A percentile compares a stretch with the other conserved stretches of the same genome.
phyloP scores from a whole-genome alignment of 140 eudicot species.

The Cichorium intybus region DNA sequence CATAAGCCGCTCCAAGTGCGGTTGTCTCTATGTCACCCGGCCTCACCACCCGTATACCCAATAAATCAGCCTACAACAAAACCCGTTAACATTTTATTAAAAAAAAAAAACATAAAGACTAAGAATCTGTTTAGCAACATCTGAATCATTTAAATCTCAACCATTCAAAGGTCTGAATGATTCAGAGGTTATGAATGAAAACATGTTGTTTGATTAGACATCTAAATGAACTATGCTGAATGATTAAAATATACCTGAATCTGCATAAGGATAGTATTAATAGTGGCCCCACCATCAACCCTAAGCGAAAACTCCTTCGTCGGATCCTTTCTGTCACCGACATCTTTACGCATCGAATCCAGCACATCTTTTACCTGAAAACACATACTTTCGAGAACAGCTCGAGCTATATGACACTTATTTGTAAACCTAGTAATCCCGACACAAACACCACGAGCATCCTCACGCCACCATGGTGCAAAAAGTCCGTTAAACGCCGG shows the following conservation, averaged over 20 bases:
- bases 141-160: too few species aligned
- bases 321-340: constrained; percentile 43
- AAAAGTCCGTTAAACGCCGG: constrained; percentile 85
- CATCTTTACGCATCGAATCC: constrained; percentile 87
- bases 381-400: constrained; percentile 88
- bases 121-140: too few species aligned
- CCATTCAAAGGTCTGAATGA: too few species aligned
- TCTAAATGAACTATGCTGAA: too few species aligned
- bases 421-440: constrained; percentile 77
- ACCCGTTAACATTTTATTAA: too few species aligned
- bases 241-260: constrained; percentile 63
- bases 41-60: too few species aligned
- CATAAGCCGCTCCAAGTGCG: too few species aligned
- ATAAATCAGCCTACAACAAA: too few species aligned
- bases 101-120: too few species aligned
- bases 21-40: too few species aligned
- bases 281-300: constrained; percentile 83
- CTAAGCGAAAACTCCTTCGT: constrained; percentile 59
- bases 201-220: too few species aligned
- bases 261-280: constrained; percentile 67
- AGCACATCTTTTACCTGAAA: constrained; percentile 86
- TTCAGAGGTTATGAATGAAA: too few species aligned
- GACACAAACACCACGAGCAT: constrained; percentile 79
- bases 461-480: constrained; percentile 97
- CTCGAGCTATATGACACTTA: constrained; percentile 73